These are phyloP conservation scores for Poa pratensis DNA, from an alignment of 176 grass and related monocot genomes.

Conservation along the genomic window DNA sequence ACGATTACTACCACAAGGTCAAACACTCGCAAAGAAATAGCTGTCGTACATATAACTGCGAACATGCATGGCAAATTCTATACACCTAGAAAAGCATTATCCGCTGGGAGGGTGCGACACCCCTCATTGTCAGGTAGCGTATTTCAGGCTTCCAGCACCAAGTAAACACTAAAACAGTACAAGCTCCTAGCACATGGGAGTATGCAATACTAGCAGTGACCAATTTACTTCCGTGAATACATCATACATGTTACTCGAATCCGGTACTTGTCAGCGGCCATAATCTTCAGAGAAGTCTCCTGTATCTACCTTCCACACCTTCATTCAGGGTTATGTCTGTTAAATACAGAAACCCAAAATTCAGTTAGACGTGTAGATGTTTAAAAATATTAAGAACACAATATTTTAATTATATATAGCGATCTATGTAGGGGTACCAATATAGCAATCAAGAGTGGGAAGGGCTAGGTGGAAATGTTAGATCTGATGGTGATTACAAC, in stretches of 20 bases:
- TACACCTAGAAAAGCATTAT: neutral
- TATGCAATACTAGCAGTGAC: neutral
- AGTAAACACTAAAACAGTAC: neutral
- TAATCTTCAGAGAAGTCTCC: neutral
- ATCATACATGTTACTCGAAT: neutral
- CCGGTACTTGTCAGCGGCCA: neutral
- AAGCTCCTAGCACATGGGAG: neutral
- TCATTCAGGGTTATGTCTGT: neutral
- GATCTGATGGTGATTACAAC: neutral
- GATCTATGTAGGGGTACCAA: too few relatives aligned
- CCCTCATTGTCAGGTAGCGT: too few relatives aligned
- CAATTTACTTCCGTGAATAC: neutral
- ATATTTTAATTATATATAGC: neutral
- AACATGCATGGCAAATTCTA: constrained; percentile 1
- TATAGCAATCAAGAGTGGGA: neutral
- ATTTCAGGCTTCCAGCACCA: neutral
- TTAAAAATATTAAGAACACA: too few relatives aligned
- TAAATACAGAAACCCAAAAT: neutral
- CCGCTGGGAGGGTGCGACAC: neutral
- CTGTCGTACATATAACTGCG: neutral
- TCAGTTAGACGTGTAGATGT: neutral
- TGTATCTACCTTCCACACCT: neutral
- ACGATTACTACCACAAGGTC: neutral
- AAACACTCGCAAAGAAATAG: neutral
- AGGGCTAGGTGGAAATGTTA: neutral